Evolutionary conservation across 768 basidiomycete genomes (phyloP), one percentile per base, ranked within the genome.

Genomic region (Boletus patriciae): DNA sequence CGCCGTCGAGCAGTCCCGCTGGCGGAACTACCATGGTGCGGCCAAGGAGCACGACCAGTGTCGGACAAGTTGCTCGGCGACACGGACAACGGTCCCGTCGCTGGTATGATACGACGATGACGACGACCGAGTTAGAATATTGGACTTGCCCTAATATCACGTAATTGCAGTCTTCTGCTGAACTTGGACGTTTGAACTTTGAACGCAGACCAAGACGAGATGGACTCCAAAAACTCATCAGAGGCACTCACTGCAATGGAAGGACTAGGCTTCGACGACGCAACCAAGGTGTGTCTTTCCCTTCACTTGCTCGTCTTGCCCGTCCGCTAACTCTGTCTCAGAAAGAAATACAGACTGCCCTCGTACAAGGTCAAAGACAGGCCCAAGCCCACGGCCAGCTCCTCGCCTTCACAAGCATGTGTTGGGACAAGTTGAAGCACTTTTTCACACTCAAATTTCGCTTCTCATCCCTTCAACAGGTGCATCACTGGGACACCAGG

Each of bases 371-470:
- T 62, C 83, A 82, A 58, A 86, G 94, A 76, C 92, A 94, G 69
- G 83, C 86, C 2, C 87, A 90, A 74, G 88, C 89, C 43, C 78
- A 92, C 63, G 75, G 82, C 25, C 77, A 82, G 29, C 85, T 94
- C 42, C 92, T 93, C 59, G 82, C 78, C 48, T 80, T 94, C 62
- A 94, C 94, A 18, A 81, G 82, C 65, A 85, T 86, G 75, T 94
- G 93, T 71, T 95, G 93, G 92, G 90, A 94, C 78, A 93, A 95
- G 92, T 94, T 59, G 59, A 66, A 70, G 83, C 78, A 49, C 19
- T 16, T 37, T 37, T 43, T 29, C 23, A 31, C 3, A 6, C 4
- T 15, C 15, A 23, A 3, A 3, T 16, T 29, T 4, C 45, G 16
- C 21, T 9, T 52, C 62, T 69, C 49, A 62, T 54, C n/a, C 9